Percentiles rank a stretch among this genome's conserved stretches.
These are phyloP conservation scores for Cyberlindnera bimundalis DNA, from an alignment of 805 yeast genomes.

Conservation along the genomic window DNA sequence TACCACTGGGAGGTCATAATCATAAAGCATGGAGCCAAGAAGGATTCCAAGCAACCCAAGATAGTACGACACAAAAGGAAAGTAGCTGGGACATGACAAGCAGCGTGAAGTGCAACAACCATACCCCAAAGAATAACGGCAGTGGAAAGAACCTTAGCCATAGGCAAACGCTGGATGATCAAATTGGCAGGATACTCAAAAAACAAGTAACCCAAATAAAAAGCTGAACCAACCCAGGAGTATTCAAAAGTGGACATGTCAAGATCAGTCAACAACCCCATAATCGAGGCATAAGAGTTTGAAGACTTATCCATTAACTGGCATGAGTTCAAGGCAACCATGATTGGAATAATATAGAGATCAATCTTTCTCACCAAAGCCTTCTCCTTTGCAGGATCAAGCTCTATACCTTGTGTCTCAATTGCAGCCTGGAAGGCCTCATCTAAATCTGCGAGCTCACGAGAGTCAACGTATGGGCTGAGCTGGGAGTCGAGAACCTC, in stretches of 20 bases:
- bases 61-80: constrained; percentile 45
- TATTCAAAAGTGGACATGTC: constrained; percentile 43
- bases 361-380: constrained; percentile 11
- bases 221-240: constrained; percentile 56
- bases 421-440: constrained; percentile 11
- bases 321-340: constrained; percentile 6
- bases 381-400: constrained; percentile 9
- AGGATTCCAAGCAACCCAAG: constrained; percentile 49
- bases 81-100: constrained; percentile 34
- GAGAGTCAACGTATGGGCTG: constrained; percentile 2
- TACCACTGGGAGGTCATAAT: constrained; percentile 57
- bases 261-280: constrained; percentile 45
- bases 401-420: constrained; percentile 1
- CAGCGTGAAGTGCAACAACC: constrained; percentile 47
- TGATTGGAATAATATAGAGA: constrained; percentile 7
- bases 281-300: constrained; percentile 41
- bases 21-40: constrained; percentile 53
- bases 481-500: constrained; percentile 3
- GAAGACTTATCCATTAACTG: constrained; percentile 12
- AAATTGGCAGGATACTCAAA: constrained; percentile 50
- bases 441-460: constrained; percentile 6
- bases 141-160: constrained; percentile 45
- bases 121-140: constrained; percentile 63
- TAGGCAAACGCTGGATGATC: constrained; percentile 51
- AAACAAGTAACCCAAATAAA: constrained; percentile 59